Evolutionary conservation across 2,329 filamentous ascomycete genomes (phyloP).

Genomic region (Cercospora zeina): DNA sequence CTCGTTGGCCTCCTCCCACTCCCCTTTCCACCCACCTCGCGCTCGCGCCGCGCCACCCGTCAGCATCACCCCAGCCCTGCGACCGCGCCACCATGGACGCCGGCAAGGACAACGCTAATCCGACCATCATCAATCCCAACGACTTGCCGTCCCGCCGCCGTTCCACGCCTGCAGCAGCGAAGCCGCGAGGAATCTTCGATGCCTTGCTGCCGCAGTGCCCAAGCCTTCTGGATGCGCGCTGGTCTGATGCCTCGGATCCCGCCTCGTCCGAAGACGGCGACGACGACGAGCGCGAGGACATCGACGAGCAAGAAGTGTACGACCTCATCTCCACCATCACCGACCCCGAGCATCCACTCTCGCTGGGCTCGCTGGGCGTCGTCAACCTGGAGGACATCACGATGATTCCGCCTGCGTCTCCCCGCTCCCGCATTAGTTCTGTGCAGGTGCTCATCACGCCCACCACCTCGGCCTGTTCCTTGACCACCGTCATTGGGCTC

Average conservation of each 20-base stretch:
- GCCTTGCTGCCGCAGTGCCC: constrained; percentile 53
- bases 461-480: constrained; percentile 93
- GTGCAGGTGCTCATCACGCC: constrained; percentile 90
- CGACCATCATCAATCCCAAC: constrained; percentile 82
- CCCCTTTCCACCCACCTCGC: not conserved
- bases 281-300: constrained; percentile 71
- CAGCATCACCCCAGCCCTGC: constrained; percentile 12
- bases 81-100: constrained; percentile 39
- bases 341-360: constrained; percentile 94
- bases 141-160: constrained; percentile 79
- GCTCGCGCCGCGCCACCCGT: not conserved
- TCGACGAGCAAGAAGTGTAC: constrained; percentile 97
- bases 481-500: constrained; percentile 93
- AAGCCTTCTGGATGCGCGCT: constrained; percentile 44
- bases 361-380: constrained; percentile 87
- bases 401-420: constrained; percentile 67
- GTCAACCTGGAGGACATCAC: constrained; percentile 94
- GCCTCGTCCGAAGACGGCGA: constrained; percentile 51
- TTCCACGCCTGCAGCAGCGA: constrained; percentile 46
- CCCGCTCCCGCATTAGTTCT: constrained; percentile 64
- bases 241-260: constrained; percentile 33
- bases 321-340: constrained; percentile 94
- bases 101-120: constrained; percentile 75
- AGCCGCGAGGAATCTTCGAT: constrained; percentile 56
- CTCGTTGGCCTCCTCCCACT: not conserved